These are phyloP conservation scores for Aureoboletus auriporus DNA, from an alignment of 768 basidiomycete species.

Conservation along the genomic window DNA sequence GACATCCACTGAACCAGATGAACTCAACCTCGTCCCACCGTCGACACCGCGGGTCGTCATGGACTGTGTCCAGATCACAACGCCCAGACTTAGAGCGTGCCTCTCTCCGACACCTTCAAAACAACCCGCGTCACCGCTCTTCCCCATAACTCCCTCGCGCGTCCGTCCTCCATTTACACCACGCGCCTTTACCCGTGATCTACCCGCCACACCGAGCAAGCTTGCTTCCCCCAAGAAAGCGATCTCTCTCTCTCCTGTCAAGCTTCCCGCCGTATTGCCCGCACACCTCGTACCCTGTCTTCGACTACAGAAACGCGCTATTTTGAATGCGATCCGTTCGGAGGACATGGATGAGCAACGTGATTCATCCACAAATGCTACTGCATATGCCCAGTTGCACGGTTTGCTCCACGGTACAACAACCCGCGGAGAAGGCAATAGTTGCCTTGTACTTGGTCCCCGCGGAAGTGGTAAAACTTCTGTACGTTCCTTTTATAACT, in stretches of 20 bases:
- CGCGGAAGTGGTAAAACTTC: slow-evolving; percentile 83
- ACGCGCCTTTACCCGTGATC: slow-evolving; percentile 12
- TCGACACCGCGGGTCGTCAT: slow-evolving; percentile 22
- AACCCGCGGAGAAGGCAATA: slow-evolving; percentile 85
- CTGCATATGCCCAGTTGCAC: slow-evolving; percentile 53
- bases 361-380: slow-evolving; percentile 42
- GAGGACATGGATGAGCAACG: slow-evolving; percentile 30
- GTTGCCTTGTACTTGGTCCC: slow-evolving; percentile 83
- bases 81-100: slow-evolving; percentile 10
- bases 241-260: slow-evolving; percentile 11
- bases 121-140: background rate
- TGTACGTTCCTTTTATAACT: slow-evolving; percentile 34
- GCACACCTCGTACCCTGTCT: slow-evolving; percentile 43
- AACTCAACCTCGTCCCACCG: slow-evolving; percentile 27
- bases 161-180: slow-evolving; percentile 13
- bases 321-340: slow-evolving; percentile 44
- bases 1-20: slow-evolving; percentile 21
- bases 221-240: slow-evolving; percentile 14
- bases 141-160: slow-evolving; percentile 15
- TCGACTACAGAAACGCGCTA: slow-evolving; percentile 53
- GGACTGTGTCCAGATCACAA: slow-evolving; percentile 31
- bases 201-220: slow-evolving; percentile 17
- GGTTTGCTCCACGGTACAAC: slow-evolving; percentile 72
- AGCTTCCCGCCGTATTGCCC: slow-evolving; percentile 32
- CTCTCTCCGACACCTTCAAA: slow-evolving; percentile 16